Base-by-base conservation (phyloP, 75 land plant genomes). In the Gnetum montanum region DNA sequence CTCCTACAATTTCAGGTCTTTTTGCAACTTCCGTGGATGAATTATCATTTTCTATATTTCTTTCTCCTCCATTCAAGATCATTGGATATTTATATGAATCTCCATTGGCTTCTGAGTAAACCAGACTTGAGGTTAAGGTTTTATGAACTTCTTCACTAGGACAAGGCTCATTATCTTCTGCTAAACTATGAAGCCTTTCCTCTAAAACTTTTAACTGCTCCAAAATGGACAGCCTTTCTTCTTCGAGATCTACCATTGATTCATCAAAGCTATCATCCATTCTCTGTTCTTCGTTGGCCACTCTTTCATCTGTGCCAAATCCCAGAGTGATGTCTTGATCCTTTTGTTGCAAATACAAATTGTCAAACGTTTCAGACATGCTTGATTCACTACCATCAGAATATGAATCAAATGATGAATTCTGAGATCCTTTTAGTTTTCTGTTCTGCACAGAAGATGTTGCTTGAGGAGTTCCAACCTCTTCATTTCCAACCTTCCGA, bases 171-270 rank as follows among this genome's bases (percentile, higher is more conserved):
- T 67, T 67, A 36, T 67, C 48, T n/a, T 66, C 59, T 6, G 79
- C 71, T 18, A 71, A 67, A 22, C 60, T 16, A 37, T 43, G 43
- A 60, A 77, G 71, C 61, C 49, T 72, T 45, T 64, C 43, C 62
- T 77, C 76, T 29, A 77, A 48, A 40, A 46, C 56, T 18, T 68
- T 64, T 46, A 77, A 49, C 15, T 59, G 36, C 22, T 64, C 36
- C 16, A 46, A 58, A 35, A 77, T 77, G 29, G 69, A 60, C 31
- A 40, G 30, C 53, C 50, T 68, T 43, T 77, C 80, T 46, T 68
- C 65, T 64, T 77, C 76, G 64, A 72, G 63, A 40, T 54, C 68
- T 29, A 51, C n/a, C 60, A 64, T 44, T 4, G 35, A 43, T 13
- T 64, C 60, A 13, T 44, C 35, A 20, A 53, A 53, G 24, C 55